Conservation (phyloP, 371 early-diverging fungal genomes). For the Apophysomyces sp. region DNA sequence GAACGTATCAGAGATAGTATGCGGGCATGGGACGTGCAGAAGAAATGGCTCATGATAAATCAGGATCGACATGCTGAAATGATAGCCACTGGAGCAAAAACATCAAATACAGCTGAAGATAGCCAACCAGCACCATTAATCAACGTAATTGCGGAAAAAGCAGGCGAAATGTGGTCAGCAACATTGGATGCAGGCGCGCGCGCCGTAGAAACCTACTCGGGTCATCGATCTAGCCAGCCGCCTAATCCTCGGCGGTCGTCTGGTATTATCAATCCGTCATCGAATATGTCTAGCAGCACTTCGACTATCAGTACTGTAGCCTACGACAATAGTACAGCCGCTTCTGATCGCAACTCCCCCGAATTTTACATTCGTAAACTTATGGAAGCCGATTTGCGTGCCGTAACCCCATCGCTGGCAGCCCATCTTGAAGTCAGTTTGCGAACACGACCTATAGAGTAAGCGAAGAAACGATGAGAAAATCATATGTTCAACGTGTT, state of each 20-base stretch:
- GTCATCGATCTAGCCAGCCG: slow-evolving; percentile 10
- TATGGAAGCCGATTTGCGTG: slow-evolving; percentile 36
- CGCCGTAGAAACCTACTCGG: slow-evolving; percentile 35
- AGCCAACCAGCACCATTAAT: slow-evolving; percentile 34
- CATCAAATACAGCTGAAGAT: slow-evolving; percentile 2
- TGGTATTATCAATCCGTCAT: not conserved
- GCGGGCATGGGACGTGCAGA: slow-evolving; percentile 36
- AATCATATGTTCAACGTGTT: not conserved
- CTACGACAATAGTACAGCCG: slow-evolving; percentile 4
- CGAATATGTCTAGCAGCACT: not conserved
- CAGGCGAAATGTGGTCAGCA: slow-evolving; percentile 45
- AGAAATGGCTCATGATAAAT: slow-evolving; percentile 51
- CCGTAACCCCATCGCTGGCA: slow-evolving; percentile 33
- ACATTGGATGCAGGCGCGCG: slow-evolving; percentile 41
- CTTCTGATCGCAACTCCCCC: slow-evolving; percentile 34
- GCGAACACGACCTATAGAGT: slow-evolving; percentile 46
- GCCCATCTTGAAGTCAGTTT: slow-evolving; percentile 46
- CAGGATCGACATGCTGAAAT: slow-evolving; percentile 50
- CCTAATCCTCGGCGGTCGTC: slow-evolving; percentile 5
- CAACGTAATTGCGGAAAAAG: slow-evolving; percentile 41
- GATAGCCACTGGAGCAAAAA: slow-evolving; percentile 20
- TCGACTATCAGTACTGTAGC: slow-evolving; percentile 12
- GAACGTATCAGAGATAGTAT: slow-evolving; percentile 26
- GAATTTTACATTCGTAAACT: slow-evolving; percentile 46
- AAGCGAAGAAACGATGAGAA: not conserved